A percentile compares a stretch with the other conserved stretches of the same genome.
Conservation (phyloP, 495 filamentous ascomycete species). For the Physcia stellaris region DNA sequence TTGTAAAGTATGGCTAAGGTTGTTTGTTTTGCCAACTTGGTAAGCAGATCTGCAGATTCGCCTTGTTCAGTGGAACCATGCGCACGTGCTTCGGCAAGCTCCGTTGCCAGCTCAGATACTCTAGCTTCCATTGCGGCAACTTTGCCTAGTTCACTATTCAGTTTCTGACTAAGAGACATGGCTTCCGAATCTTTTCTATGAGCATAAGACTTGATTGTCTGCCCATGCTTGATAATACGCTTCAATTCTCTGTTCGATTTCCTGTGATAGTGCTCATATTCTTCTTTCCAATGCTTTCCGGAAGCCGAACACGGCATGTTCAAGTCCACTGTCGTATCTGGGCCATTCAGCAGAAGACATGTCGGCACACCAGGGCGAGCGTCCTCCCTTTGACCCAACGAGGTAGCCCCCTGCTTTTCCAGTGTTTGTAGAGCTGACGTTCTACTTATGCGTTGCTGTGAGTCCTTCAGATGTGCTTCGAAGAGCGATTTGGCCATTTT, state of each 20-base stretch:
- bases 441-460: conserved; percentile 14
- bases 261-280: conserved; percentile 70
- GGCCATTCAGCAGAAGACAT: too few relatives aligned
- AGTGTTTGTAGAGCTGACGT: too few relatives aligned
- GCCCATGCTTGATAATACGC: conserved; percentile 65
- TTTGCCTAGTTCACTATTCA: conserved; percentile 49
- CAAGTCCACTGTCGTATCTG: conserved; percentile 61
- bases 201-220: conserved; percentile 76
- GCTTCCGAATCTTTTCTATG: conserved; percentile 79
- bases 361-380: too few relatives aligned
- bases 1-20: conserved; percentile 55
- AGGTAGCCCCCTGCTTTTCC: conserved; percentile 20
- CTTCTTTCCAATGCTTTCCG: conserved; percentile 85
- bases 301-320: conserved; percentile 71
- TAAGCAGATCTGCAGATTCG: conserved; percentile 35
- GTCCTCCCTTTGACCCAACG: too few relatives aligned
- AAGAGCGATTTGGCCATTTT: too few relatives aligned
- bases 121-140: conserved; percentile 39
- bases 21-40: conserved; percentile 52
- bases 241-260: conserved; percentile 70
- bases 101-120: conserved; percentile 44
- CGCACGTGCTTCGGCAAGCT: conserved; percentile 24
- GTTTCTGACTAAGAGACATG: conserved; percentile 51
- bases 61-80: conserved; percentile 20
- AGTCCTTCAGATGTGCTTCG: conserved; percentile 28